Evolutionary conservation across 306 rosid species (phyloP).

Genomic region (Glycyrrhiza uralensis): DNA sequence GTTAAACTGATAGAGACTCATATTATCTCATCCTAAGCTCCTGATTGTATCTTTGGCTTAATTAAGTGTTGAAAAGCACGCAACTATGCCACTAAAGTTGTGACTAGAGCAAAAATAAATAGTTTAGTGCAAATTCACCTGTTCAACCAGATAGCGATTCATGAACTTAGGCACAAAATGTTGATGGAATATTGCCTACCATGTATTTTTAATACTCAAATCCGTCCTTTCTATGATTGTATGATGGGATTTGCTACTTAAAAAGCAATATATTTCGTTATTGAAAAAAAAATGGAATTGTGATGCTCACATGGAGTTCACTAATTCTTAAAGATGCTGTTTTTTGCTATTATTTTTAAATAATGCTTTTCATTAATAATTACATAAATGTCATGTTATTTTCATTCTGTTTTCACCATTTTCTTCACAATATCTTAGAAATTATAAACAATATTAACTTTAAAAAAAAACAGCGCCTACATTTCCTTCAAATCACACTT

Average conservation of each 20-base stretch:
- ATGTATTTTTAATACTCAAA: background rate
- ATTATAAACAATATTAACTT: background rate
- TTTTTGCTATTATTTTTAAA: background rate
- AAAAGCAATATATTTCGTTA: background rate
- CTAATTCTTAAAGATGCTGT: background rate
- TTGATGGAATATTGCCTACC: background rate
- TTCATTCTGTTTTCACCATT: too few species aligned
- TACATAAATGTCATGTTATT: too few species aligned
- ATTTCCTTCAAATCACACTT: too few species aligned
- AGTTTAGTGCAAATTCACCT: background rate
- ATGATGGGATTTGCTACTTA: background rate
- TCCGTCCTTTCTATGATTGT: background rate
- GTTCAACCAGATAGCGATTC: conserved; percentile 1
- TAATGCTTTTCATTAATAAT: too few species aligned
- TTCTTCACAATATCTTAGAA: background rate
- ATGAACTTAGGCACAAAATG: conserved; percentile 8
- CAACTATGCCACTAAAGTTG: background rate
- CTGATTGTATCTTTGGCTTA: too few species aligned
- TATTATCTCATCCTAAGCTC: too few species aligned
- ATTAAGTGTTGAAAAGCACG: too few species aligned
- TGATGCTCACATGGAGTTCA: background rate
- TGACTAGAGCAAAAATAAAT: background rate
- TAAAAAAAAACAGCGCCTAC: background rate
- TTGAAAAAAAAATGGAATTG: conserved; percentile 7
- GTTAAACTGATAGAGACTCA: too few species aligned